Evolutionary conservation across 2,329 filamentous ascomycete genomes (phyloP).

Genomic region (Hymenoscyphus scutula): DNA sequence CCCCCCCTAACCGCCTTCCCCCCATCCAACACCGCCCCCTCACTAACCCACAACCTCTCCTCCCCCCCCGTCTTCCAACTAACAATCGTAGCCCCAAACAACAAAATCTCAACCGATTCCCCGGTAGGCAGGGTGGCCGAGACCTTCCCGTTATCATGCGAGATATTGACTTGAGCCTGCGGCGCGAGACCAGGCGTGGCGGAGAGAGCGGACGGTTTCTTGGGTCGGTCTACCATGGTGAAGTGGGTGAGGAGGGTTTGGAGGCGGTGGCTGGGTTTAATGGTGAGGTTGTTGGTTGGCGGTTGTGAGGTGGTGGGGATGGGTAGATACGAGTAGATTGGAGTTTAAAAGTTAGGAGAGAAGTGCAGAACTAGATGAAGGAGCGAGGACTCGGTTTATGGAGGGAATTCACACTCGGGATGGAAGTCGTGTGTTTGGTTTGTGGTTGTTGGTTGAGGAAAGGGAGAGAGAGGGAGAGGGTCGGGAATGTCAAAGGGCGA

Average conservation of each 20-base stretch:
- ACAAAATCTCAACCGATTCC: constrained; percentile 79
- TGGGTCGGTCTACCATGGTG: constrained; percentile 72
- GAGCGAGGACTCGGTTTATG: too few relatives aligned
- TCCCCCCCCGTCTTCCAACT: constrained; percentile 83
- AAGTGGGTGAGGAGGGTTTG: not conserved
- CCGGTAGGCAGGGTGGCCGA: constrained; percentile 80
- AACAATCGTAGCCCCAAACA: constrained; percentile 89
- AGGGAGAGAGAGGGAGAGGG: not conserved
- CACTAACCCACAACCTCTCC: constrained; percentile 85
- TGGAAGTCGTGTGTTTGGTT: too few relatives aligned
- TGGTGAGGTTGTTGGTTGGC: not conserved
- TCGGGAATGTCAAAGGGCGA: constrained; percentile 5
- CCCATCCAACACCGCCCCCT: constrained; percentile 77
- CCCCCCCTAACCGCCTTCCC: constrained; percentile 87
- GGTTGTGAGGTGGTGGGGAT: not conserved
- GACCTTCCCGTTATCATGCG: constrained; percentile 68
- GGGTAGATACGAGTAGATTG: too few relatives aligned
- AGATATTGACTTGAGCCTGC: constrained; percentile 72
- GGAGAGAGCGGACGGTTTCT: constrained; percentile 76
- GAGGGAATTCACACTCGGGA: too few relatives aligned
- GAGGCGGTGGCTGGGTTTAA: not conserved
- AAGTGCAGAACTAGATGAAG: too few relatives aligned
- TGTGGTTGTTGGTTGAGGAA: too few relatives aligned
- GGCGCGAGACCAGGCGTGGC: constrained; percentile 72
- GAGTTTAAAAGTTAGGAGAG: too few relatives aligned